Evolutionary conservation across 2,329 filamentous ascomycete species (phyloP).

Genomic region (Ceratocystiopsis brevicomis): DNA sequence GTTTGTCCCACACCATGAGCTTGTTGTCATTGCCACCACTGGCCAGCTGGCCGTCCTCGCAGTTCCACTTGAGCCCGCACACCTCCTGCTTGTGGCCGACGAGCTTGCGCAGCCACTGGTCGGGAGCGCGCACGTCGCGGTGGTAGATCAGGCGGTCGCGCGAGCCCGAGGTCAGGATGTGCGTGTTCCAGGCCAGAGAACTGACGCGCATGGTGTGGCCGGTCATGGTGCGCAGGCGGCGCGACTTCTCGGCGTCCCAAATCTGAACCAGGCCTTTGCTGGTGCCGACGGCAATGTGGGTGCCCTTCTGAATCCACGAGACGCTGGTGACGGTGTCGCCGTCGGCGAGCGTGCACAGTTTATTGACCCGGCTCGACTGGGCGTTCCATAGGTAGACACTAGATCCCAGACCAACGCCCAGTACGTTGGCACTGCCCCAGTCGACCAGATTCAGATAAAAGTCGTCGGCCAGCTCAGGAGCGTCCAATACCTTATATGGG

Average conservation of each 20-base stretch:
- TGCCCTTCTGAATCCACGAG: slow-evolving; percentile 95
- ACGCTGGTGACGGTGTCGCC: slow-evolving; percentile 94
- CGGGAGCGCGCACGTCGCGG: slow-evolving; percentile 79
- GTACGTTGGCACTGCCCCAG: slow-evolving; percentile 87
- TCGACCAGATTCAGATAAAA: slow-evolving; percentile 96
- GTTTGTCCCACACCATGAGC: slow-evolving; percentile 93
- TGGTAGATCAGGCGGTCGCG: slow-evolving; percentile 88
- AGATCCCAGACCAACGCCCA: slow-evolving; percentile 79
- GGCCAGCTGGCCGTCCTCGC: slow-evolving; percentile 83
- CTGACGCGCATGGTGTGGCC: slow-evolving; percentile 88
- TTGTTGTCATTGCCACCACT: slow-evolving; percentile 98
- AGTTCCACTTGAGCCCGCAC: slow-evolving; percentile 92
- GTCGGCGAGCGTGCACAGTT: slow-evolving; percentile 58
- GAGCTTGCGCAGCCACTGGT: slow-evolving; percentile 74
- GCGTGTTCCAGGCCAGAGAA: slow-evolving; percentile 91
- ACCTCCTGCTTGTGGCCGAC: slow-evolving; percentile 96
- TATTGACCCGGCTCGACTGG: slow-evolving; percentile 73
- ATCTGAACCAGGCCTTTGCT: slow-evolving; percentile 91
- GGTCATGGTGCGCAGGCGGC: slow-evolving; percentile 84
- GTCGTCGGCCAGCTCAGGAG: slow-evolving; percentile 86
- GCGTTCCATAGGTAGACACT: slow-evolving; percentile 99
- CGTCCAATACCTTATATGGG: slow-evolving; percentile 92
- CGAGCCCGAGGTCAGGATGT: slow-evolving; percentile 90
- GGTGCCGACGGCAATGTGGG: slow-evolving; percentile 87
- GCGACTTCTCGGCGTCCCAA: slow-evolving; percentile 80